Conservation (phyloP, 805 yeast genomes). For the Metschnikowia arizonensis region DNA sequence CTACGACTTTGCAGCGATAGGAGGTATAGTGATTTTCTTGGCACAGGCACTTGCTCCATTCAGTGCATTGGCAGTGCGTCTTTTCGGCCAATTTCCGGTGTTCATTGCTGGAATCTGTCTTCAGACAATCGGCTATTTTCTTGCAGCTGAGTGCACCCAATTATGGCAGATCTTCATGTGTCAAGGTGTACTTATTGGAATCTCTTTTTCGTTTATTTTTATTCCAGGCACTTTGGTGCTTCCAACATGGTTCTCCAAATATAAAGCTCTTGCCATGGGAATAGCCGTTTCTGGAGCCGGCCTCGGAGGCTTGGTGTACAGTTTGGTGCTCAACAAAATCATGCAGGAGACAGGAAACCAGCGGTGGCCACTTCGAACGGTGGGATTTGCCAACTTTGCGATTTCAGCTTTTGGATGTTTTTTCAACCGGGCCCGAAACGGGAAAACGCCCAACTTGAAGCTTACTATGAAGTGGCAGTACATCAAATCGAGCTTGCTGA, state of each 20-base stretch:
- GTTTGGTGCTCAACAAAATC: conserved; percentile 39
- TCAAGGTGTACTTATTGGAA: conserved; percentile 63
- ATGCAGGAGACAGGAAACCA: conserved; percentile 39
- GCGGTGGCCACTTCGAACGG: conserved; percentile 42
- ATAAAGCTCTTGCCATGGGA: conserved; percentile 54
- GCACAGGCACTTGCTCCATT: conserved; percentile 62
- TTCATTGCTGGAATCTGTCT: conserved; percentile 46
- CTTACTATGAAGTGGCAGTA: conserved; percentile 21
- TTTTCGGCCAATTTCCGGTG: conserved; percentile 49
- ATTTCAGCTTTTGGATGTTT: conserved; percentile 34
- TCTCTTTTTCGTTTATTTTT: conserved; percentile 50
- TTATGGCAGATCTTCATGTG: conserved; percentile 66
- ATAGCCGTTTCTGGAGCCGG: conserved; percentile 48
- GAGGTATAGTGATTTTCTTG: conserved; percentile 59
- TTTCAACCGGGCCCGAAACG: conserved; percentile 45
- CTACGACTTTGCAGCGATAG: conserved; percentile 61
- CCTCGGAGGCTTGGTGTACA: conserved; percentile 48
- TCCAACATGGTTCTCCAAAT: conserved; percentile 69
- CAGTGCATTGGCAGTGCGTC: conserved; percentile 29
- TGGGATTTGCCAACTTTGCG: conserved; percentile 31
- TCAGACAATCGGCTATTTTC: conserved; percentile 51
- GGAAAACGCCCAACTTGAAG: conserved; percentile 23
- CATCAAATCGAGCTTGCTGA: conserved; percentile 22
- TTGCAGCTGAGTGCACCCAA: conserved; percentile 56
- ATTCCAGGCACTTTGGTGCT: conserved; percentile 57